Evolutionary conservation across 495 filamentous ascomycete genomes (phyloP).

Genomic region (Penicillium cinerascens): DNA sequence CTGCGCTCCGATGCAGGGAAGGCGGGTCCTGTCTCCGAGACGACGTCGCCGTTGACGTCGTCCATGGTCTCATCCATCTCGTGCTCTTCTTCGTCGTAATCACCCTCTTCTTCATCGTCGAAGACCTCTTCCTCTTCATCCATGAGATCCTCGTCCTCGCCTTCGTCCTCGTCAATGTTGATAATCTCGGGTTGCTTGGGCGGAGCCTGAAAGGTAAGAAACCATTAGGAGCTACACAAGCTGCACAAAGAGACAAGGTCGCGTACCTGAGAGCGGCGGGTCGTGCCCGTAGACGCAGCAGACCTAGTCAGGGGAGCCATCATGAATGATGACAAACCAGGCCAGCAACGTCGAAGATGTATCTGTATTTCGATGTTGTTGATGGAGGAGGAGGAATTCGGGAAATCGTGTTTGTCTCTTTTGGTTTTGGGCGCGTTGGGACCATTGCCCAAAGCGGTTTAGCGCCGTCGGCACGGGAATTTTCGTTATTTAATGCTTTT

Average conservation of each 20-base stretch:
- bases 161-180: conserved; percentile 40
- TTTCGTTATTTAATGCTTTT: conserved; percentile 25
- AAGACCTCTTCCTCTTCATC: conserved; percentile 24
- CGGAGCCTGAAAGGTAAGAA: conserved; percentile 20
- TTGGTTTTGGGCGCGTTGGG: conserved; percentile 37
- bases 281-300: conserved; percentile 10
- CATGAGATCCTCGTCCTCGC: conserved; percentile 27
- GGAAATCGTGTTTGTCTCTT: conserved; percentile 28
- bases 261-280: conserved; percentile 19
- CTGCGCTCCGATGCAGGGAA: conserved; percentile 18
- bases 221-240: conserved; percentile 21
- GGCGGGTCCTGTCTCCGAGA: conserved; percentile 17
- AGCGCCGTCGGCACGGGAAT: conserved; percentile 28
- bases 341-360: neutral
- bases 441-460: conserved; percentile 26
- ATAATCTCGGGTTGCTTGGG: conserved; percentile 37
- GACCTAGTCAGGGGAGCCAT: conserved; percentile 33
- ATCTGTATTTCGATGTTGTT: conserved; percentile 2
- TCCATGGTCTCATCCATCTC: conserved; percentile 24
- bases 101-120: conserved; percentile 18
- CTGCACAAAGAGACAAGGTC: neutral
- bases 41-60: conserved; percentile 20
- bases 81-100: conserved; percentile 19
- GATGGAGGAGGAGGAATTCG: conserved; percentile 18
- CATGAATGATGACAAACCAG: conserved; percentile 3